Percentiles rank a stretch among this genome's conserved stretches.
phyloP scores from a whole-genome alignment of 495 filamentous ascomycete genomes.

The Xylaria bambusicola region DNA sequence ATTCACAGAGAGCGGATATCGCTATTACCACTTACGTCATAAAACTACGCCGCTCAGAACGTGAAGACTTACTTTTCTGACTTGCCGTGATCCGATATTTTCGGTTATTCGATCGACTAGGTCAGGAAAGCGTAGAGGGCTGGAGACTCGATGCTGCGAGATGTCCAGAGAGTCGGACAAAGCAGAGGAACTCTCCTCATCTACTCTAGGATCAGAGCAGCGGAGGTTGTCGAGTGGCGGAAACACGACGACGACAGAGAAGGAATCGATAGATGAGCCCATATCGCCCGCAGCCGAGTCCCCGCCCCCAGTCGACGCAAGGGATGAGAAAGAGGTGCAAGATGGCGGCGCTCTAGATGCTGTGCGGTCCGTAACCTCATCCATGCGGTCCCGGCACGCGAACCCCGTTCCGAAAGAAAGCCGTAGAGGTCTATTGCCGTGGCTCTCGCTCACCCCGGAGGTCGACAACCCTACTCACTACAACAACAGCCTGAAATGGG shows the following conservation, averaged over 20 bases:
- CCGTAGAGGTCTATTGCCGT: constrained; percentile 74
- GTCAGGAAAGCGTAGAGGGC: neutral
- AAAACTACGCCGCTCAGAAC: too few relatives aligned
- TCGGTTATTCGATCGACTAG: neutral
- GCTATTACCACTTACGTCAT: too few relatives aligned
- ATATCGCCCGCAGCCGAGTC: neutral
- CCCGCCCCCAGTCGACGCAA: neutral
- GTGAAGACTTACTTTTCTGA: too few relatives aligned
- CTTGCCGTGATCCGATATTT: neutral
- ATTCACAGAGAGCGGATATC: too few relatives aligned
- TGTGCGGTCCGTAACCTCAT: constrained; percentile 37
- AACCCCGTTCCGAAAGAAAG: constrained; percentile 63
- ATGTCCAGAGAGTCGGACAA: constrained; percentile 10
- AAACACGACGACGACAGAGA: constrained; percentile 2
- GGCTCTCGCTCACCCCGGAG: constrained; percentile 78
- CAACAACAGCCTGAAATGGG: constrained; percentile 73
- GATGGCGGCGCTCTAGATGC: constrained; percentile 16
- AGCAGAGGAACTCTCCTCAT: constrained; percentile 3
- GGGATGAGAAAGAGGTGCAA: constrained; percentile 22
- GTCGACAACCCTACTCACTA: constrained; percentile 77
- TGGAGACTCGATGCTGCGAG: neutral
- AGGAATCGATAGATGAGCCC: constrained; percentile 5
- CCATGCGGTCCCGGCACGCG: constrained; percentile 40
- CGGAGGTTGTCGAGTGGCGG: neutral
- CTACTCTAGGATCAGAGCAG: neutral